Evolutionary conservation across 371 early-diverging fungal genomes (phyloP), one percentile per base, ranked within the genome.

Genomic region (Lichtheimia hyalospora): DNA sequence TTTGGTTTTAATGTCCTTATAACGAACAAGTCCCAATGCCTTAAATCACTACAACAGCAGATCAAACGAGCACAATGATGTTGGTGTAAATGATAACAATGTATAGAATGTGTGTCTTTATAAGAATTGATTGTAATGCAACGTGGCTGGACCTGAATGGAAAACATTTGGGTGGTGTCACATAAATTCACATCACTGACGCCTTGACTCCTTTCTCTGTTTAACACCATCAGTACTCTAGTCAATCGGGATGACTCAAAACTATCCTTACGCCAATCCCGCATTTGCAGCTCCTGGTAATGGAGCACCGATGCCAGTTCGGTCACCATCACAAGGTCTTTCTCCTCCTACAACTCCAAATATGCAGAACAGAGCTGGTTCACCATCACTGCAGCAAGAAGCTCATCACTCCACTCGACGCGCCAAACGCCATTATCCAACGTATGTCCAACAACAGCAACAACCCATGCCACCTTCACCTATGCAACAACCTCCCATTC

Each of bases 351-450:
- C 60, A 5, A 52, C 60, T 2, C 60, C 60, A 15, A 42, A 42
- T 27, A 51, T 60, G 39, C 60, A 53, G 42, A 58, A 44, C 42
- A 40, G 58, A 28, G 42, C 62, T 39, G 57, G 42, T 25, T 56
- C 62, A 16, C 62, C 62, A 14, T 40, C 62, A 15, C 25, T 48
- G 34, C 34, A 34, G 8, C 34, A 34, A 8, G 34, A 34, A 18
- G 28, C n/a, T 18, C n/a, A 54, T 28, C 28, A 28, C 20, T 7
- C 53, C 7, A 46, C 6, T 52, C 58, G 60, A 57, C 60, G 61
- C 39, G 7, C 57, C 16, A 67, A 58, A 49, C 63, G 68, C 7
- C 68, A 67, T 52, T 67, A 67, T 49, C 68, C 68, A 10, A 57
- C 63, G 18, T 52, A 57, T 28, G 61, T 41, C 5, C 49, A 46